Base-by-base conservation (phyloP, 345 rosid genomes). In the Bruguiera sexangula region DNA sequence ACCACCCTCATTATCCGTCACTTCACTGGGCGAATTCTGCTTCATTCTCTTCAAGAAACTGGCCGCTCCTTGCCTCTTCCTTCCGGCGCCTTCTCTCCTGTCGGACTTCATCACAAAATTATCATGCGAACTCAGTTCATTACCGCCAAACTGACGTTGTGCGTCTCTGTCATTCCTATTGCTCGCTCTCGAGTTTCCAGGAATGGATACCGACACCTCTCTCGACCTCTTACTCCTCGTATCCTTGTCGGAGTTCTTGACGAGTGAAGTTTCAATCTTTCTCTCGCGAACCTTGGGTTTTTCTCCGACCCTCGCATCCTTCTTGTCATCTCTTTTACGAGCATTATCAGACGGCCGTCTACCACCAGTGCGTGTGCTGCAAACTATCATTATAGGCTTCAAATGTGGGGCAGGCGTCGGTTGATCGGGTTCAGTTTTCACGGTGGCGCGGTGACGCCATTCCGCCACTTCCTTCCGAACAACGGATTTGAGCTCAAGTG, bases 81-180 rank as follows among this genome's bases (percentile, higher is more conserved):
- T 81, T 13, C 55, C 58, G 26, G 62, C 29, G 26, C 46, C 77
- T 57, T 76, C 85, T 66, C 71, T 85, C 76, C 69, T 76, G 24
- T 77, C 83, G 39, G 62, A 51, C 65, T 81, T 85, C 63, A 60
- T 46, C 70, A 71, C 84, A 56, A 71, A 8, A 6, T 72, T 65
- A 16, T 83, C 89, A 51, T 83, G 87, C 6, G 87, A 85, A 34
- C 89, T 83, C 22, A 83, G 78, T 76, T 82, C 89, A 60, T 85
- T 83, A 7, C 80, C 82, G 3, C 89, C 87, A 29, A 69, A 76
- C 29, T 62, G 72, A 57, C 74, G 87, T 67, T 76, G 71, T 15
- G 34, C 26, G 29, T 75, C 84, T 62, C 63, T 78, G 26, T 62
- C 80, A 30, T 62, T 71, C 71, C 65, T 78, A 27, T 57, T 63